Evolutionary conservation across 1,139 yeast genomes (phyloP), one percentile per base, ranked within the genome.

Genomic region (Entelexis sorbosivorans): DNA sequence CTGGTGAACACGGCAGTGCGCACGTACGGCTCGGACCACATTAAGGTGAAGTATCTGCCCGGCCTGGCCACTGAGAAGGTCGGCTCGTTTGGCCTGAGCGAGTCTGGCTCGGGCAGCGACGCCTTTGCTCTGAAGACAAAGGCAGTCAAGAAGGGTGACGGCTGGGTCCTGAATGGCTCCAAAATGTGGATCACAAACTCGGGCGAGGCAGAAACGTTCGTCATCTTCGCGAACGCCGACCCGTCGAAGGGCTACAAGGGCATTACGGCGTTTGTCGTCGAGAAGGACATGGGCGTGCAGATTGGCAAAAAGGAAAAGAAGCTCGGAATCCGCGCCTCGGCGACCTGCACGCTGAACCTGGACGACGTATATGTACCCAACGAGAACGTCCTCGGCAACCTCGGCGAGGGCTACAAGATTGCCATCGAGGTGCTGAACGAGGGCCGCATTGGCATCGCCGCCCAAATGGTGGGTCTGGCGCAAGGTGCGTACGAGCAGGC

Each of bases 141-240:
- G 31, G 57, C 57, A 16, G 53, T 20, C 16, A 28, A 50, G n/a
- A 54, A 54, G 51, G 57, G 53, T 24, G 57, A 52, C 54, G 72
- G 71, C 42, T 69, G 66, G 56, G 66, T 69, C 24, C 52, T 70
- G 48, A 63, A 65, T 45, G 74, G 74, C 38, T 63, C 70, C 49
- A 70, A 70, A 58, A 70, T 70, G 74, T 70, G 74, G 74, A 70
- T 70, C 61, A 70, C 74, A 48, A 71, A 71, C 61, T 70, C 74
- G 14, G 63, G 63, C 16, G 74, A 71, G 59, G 74, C 74, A n/a
- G 73, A 66, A 43, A 54, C 70, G 22, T 71, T 70, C 57, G 58
- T 71, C 26, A 66, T 71, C 36, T 66, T 71, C 54, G 74, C 74
- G 46, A 71, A 66, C 58, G 60, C 67, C 33, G 73, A 67, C 51